phyloP scores from a whole-genome alignment of 169 alveolate genomes.

The Theileria equi region DNA sequence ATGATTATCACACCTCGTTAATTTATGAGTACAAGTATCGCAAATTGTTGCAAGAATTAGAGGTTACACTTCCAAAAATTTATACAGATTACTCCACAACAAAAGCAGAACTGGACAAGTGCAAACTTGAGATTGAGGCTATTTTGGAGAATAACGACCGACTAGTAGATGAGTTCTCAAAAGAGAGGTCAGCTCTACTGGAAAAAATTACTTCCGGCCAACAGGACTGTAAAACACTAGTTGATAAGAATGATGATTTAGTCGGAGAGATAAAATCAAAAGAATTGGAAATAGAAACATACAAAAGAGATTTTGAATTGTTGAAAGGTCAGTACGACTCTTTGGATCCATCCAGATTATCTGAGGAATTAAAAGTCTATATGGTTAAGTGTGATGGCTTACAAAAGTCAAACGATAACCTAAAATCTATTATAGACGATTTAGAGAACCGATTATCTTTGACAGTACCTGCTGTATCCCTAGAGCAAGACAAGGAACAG shows the following conservation, averaged over 20 bases:
- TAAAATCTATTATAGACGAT: conserved; percentile 11
- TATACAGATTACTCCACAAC: conserved; percentile 39
- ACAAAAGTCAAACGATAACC: conserved; percentile 9
- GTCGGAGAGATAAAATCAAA: conserved; percentile 6
- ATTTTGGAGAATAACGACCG: conserved; percentile 27
- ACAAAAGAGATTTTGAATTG: conserved; percentile 13
- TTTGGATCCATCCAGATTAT: conserved; percentile 4
- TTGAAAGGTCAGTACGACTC: conserved; percentile 14
- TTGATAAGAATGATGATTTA: conserved; percentile 13
- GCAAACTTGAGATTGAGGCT: conserved; percentile 31
- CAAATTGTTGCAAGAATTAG: conserved; percentile 42
- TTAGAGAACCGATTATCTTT: not conserved
- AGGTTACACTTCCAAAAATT: conserved; percentile 27
- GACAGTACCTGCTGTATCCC: not conserved
- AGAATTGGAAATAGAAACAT: conserved; percentile 28
- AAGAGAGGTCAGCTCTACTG: not conserved
- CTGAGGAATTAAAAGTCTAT: conserved; percentile 21
- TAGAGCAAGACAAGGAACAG: not conserved
- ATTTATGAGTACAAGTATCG: conserved; percentile 38
- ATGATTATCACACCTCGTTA: not conserved
- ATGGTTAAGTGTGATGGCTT: conserved; percentile 21
- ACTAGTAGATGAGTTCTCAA: conserved; percentile 13
- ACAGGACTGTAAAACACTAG: conserved; percentile 5
- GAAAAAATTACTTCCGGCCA: not conserved
- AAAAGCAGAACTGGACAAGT: conserved; percentile 21